Conservation (phyloP, 139 green algal genomes). For the Spirogloea muscicola region DNA sequence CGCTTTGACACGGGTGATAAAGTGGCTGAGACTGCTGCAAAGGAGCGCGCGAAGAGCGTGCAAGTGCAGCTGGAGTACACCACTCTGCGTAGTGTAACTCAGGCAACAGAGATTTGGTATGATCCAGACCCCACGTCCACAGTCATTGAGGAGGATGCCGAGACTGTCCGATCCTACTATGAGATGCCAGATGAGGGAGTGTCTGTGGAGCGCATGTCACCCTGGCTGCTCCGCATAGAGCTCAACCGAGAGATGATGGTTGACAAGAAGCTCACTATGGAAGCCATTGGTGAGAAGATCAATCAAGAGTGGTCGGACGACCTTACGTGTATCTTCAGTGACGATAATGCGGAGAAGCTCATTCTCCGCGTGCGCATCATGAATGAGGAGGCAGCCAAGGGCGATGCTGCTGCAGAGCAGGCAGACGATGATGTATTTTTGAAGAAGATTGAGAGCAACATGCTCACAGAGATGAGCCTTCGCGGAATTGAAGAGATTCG, state of each 20-base stretch:
- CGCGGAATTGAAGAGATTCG: constrained; percentile 79
- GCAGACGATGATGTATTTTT: constrained; percentile 68
- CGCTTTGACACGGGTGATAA: background rate
- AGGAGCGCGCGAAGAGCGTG: constrained; percentile 82
- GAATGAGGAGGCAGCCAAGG: constrained; percentile 44
- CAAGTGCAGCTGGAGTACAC: constrained; percentile 96
- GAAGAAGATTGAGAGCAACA: constrained; percentile 67
- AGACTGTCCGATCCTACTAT: constrained; percentile 82
- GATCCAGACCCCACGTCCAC: constrained; percentile 74
- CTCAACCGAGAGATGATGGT: constrained; percentile 86
- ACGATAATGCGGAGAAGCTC: constrained; percentile 93
- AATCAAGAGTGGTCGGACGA: constrained; percentile 82
- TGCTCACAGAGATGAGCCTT: constrained; percentile 67
- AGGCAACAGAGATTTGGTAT: constrained; percentile 79
- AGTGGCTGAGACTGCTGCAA: constrained; percentile 47
- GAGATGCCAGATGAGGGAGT: constrained; percentile 81
- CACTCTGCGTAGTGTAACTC: constrained; percentile 72
- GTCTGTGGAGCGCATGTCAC: constrained; percentile 66
- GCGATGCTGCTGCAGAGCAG: constrained; percentile 10
- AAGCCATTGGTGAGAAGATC: constrained; percentile 72
- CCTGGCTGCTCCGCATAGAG: constrained; percentile 96
- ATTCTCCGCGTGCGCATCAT: constrained; percentile 82
- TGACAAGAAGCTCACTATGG: constrained; percentile 88
- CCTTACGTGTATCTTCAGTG: constrained; percentile 87
- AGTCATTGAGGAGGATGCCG: constrained; percentile 82